phyloP scores from a whole-genome alignment of 225 moss, liverwort and hornwort species.

The Takakia lepidozioides region DNA sequence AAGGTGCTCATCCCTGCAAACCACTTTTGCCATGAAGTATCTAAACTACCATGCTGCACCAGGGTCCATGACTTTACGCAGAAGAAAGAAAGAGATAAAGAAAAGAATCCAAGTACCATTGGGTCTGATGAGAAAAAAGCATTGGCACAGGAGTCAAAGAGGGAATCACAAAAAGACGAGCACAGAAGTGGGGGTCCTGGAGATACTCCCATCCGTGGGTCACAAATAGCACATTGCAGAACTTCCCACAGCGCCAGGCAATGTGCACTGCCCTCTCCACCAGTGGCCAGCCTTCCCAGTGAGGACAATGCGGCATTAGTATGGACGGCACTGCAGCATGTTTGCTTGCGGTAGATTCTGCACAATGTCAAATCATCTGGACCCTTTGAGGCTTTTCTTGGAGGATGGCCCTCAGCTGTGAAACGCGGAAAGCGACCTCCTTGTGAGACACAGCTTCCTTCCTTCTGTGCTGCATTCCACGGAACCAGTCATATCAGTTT shows the following conservation, averaged over 20 bases:
- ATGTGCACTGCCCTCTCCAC: conserved; percentile 45
- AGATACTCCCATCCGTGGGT: conserved; percentile 51
- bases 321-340: conserved; percentile 56
- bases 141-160: conserved; percentile 32
- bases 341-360: conserved; percentile 42
- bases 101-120: conserved; percentile 41
- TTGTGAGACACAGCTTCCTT: conserved; percentile 38
- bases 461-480: conserved; percentile 37
- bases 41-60: too few species aligned
- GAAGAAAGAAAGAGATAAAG: too few species aligned
- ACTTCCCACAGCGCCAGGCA: conserved; percentile 61
- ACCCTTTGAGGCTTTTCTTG: conserved; percentile 41
- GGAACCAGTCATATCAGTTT: too few species aligned
- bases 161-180: conserved; percentile 38
- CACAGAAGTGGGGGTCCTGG: conserved; percentile 58
- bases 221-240: conserved; percentile 56
- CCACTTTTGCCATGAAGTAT: too few species aligned
- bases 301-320: conserved; percentile 43
- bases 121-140: conserved; percentile 55
- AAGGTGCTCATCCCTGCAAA: too few species aligned
- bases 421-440: conserved; percentile 54
- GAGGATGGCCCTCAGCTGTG: conserved; percentile 39
- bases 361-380: conserved; percentile 44
- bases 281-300: conserved; percentile 30
- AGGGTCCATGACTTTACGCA: too few species aligned